These are phyloP conservation scores for Aspergillus tubingensis DNA, from an alignment of 2,329 filamentous ascomycete species.

Conservation along the genomic window DNA sequence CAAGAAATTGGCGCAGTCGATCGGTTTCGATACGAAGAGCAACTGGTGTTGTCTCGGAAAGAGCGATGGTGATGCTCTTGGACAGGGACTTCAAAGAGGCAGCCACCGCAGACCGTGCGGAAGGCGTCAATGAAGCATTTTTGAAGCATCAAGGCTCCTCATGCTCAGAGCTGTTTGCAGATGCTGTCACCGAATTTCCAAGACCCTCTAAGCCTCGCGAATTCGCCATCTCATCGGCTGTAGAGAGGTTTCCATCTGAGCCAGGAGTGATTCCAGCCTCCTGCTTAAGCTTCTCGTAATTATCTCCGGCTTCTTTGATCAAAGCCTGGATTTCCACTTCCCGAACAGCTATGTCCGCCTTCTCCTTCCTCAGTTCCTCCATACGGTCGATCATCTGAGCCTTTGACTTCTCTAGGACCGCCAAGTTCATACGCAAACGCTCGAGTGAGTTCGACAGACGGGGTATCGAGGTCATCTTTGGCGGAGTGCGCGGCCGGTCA, in stretches of 20 bases:
- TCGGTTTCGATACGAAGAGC: background rate
- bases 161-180: conserved; percentile 28
- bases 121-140: background rate
- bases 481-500: conserved; percentile 59
- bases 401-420: conserved; percentile 64
- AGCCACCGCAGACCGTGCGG: background rate
- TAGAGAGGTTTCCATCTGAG: conserved; percentile 26
- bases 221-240: conserved; percentile 31
- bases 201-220: conserved; percentile 43
- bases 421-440: conserved; percentile 62
- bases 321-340: conserved; percentile 79
- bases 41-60: conserved; percentile 9
- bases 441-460: conserved; percentile 68
- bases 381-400: conserved; percentile 63
- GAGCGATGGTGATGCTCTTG: conserved; percentile 5
- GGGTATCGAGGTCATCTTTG: conserved; percentile 76
- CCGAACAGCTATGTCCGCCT: conserved; percentile 65
- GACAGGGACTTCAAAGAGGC: background rate
- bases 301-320: conserved; percentile 76
- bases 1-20: background rate
- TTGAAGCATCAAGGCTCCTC: conserved; percentile 12
- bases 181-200: conserved; percentile 33
- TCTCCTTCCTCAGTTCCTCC: conserved; percentile 68
- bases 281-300: conserved; percentile 61
- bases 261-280: conserved; percentile 40